Evolutionary conservation across 768 basidiomycete species (phyloP).

Genomic region (Amanita pallidorosea): DNA sequence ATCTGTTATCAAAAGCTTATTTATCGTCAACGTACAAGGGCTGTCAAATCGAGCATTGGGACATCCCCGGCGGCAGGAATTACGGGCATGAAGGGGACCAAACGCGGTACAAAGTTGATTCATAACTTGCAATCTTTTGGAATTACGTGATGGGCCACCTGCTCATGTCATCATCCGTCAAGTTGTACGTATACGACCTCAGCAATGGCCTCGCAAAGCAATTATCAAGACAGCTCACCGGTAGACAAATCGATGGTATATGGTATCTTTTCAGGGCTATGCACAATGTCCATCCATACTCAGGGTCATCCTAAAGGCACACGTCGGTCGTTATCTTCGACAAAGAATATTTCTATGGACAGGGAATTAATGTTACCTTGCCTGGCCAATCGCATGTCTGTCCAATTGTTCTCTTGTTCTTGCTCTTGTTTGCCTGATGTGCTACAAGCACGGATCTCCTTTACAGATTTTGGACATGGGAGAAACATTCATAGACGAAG

Average conservation of each 20-base stretch:
- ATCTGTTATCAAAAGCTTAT: neutral
- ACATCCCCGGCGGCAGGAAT: neutral
- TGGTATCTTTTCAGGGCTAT: slow-evolving; percentile 39
- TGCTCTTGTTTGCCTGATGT: neutral
- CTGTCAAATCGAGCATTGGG: neutral
- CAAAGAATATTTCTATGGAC: slow-evolving; percentile 85
- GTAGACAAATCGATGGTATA: slow-evolving; percentile 86
- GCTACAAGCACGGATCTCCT: slow-evolving; percentile 60
- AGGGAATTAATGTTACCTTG: slow-evolving; percentile 59
- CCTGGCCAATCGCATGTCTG: slow-evolving; percentile 82
- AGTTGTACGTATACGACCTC: slow-evolving; percentile 87
- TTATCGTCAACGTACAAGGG: neutral
- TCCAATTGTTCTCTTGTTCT: slow-evolving; percentile 7
- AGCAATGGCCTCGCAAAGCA: slow-evolving; percentile 77
- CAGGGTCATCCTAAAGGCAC: slow-evolving; percentile 47
- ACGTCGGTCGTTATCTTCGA: slow-evolving; percentile 85
- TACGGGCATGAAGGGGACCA: neutral
- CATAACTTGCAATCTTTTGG: too few relatives aligned
- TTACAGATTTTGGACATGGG: slow-evolving; percentile 66
- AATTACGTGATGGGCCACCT: too few relatives aligned
- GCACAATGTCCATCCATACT: neutral
- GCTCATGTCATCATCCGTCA: slow-evolving; percentile 36
- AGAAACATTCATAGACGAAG: slow-evolving; percentile 70
- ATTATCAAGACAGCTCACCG: slow-evolving; percentile 72
- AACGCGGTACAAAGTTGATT: neutral